These are phyloP conservation scores for Syzygium malaccense DNA, from an alignment of 441 rosid species.

Conservation along the genomic window DNA sequence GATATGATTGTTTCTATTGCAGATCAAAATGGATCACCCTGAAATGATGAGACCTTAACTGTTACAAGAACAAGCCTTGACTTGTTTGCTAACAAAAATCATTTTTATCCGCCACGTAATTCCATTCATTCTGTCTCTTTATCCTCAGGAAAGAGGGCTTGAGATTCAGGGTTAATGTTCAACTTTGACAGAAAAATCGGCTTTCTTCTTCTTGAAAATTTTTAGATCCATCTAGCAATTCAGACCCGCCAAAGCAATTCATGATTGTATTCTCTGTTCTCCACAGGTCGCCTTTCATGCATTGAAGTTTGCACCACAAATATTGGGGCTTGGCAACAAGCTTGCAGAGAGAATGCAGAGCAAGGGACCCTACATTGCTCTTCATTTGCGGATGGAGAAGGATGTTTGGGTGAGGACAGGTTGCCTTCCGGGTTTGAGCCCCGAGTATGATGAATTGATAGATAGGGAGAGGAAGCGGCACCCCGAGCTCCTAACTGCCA, in stretches of 20 bases:
- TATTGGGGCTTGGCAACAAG: constrained; percentile 8
- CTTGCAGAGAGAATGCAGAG: constrained; percentile 17
- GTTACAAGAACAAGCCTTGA: background rate
- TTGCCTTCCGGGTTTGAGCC: constrained; percentile 7
- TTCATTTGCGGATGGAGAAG: constrained; percentile 19
- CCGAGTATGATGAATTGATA: constrained; percentile 7
- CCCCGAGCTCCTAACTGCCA: constrained; percentile 14
- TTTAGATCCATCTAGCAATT: background rate
- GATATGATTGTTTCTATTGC: background rate
- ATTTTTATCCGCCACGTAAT: background rate
- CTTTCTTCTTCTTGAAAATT: background rate
- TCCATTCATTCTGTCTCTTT: background rate
- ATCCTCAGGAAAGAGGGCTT: background rate
- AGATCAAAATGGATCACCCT: background rate
- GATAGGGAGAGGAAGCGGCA: constrained; percentile 7
- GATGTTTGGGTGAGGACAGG: constrained; percentile 21
- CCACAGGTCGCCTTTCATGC: constrained; percentile 14
- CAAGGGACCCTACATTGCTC: constrained; percentile 19
- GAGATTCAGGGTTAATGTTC: background rate
- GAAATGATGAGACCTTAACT: background rate
- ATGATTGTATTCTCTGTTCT: background rate
- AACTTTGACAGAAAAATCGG: background rate
- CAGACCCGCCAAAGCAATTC: background rate
- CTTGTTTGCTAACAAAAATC: background rate
- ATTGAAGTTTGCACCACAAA: constrained; percentile 8